Evolutionary conservation across 2,329 filamentous ascomycete genomes (phyloP).

Genomic region (Fusarium nisikadoi): DNA sequence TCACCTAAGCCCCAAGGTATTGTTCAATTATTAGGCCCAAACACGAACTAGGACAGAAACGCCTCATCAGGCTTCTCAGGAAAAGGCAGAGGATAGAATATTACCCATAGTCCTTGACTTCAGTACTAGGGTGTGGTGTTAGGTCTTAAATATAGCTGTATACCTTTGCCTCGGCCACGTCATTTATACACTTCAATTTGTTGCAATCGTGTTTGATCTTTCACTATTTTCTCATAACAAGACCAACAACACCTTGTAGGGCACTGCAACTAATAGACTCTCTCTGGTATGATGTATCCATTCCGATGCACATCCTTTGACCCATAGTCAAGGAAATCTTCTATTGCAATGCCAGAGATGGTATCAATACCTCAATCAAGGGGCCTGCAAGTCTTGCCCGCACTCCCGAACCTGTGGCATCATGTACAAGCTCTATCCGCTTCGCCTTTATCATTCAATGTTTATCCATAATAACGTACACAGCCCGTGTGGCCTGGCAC

Average conservation of each 20-base stretch:
- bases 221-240: not conserved
- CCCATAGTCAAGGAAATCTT: not conserved
- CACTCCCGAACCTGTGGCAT: slow-evolving; percentile 15
- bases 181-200: slow-evolving; percentile 3
- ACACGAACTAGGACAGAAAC: not conserved
- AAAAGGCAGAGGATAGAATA: not conserved
- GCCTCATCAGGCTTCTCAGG: slow-evolving; percentile 8
- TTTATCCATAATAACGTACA: slow-evolving; percentile 22
- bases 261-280: not conserved
- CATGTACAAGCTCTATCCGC: slow-evolving; percentile 40
- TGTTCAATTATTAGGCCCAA: not conserved
- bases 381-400: slow-evolving; percentile 6
- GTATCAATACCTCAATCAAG: not conserved
- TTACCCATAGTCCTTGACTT: not conserved
- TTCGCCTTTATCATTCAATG: slow-evolving; percentile 12
- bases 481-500: slow-evolving; percentile 2
- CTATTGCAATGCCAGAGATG: not conserved
- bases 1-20: not conserved
- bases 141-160: not conserved
- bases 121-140: not conserved
- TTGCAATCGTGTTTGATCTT: not conserved
- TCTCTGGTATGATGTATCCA: not conserved
- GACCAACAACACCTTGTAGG: too few species aligned
- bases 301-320: not conserved
- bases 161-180: not conserved